phyloP scores from a whole-genome alignment of 208 protist genomes.

The Phytomonas francai region DNA sequence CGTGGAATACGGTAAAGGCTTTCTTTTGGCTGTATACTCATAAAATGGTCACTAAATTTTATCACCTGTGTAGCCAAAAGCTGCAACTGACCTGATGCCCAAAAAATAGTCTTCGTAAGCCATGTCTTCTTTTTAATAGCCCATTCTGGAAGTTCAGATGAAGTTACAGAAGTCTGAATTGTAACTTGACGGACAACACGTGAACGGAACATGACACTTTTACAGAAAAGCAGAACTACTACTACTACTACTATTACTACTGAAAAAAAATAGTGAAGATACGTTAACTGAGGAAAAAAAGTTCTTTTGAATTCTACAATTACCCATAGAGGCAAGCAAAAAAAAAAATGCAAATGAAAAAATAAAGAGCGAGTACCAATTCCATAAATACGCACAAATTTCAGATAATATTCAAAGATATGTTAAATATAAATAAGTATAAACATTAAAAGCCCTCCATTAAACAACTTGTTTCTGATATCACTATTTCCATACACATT shows the following conservation, averaged over 20 bases:
- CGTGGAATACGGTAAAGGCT: slow-evolving; percentile 70
- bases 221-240: slow-evolving; percentile 11
- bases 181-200: slow-evolving; percentile 18
- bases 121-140: slow-evolving; percentile 47
- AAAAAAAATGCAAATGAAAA: background rate
- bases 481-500: background rate
- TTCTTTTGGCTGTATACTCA: slow-evolving; percentile 75
- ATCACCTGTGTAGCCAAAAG: slow-evolving; percentile 30
- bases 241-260: slow-evolving; percentile 8
- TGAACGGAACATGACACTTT: slow-evolving; percentile 28
- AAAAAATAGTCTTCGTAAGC: slow-evolving; percentile 35
- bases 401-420: slow-evolving; percentile 5
- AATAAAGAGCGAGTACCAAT: slow-evolving; percentile 6
- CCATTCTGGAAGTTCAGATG: slow-evolving; percentile 58
- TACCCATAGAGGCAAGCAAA: background rate
- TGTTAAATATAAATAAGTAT: slow-evolving; percentile 7
- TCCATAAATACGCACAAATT: background rate
- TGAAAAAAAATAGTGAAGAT: background rate
- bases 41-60: slow-evolving; percentile 45
- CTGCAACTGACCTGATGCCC: slow-evolving; percentile 31
- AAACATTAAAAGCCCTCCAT: slow-evolving; percentile 1
- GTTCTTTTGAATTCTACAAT: background rate
- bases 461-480: no score
- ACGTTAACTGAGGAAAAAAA: background rate
- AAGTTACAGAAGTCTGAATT: slow-evolving; percentile 20